Evolutionary conservation across 1,139 yeast genomes (phyloP).

Genomic region (Kodamaea fungicola): DNA sequence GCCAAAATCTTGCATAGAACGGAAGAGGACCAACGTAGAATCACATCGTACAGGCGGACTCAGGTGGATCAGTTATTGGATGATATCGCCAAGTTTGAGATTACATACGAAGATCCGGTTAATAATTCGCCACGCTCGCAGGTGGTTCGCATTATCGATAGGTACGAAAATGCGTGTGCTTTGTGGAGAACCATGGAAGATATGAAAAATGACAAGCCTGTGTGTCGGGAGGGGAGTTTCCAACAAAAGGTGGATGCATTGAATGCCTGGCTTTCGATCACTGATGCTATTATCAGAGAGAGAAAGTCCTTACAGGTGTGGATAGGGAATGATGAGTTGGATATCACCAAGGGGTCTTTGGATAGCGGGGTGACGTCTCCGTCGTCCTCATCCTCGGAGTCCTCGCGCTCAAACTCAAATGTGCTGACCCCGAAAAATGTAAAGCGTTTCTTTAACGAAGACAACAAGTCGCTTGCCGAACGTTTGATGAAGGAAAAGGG

Average conservation of each 20-base stretch:
- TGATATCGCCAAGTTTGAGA: conserved; percentile 63
- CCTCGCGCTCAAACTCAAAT: conserved; percentile 29
- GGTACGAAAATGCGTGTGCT: conserved; percentile 67
- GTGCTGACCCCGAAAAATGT: conserved; percentile 24
- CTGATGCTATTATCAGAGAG: conserved; percentile 65
- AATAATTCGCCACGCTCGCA: conserved; percentile 38
- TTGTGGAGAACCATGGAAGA: conserved; percentile 80
- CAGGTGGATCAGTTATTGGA: conserved; percentile 72
- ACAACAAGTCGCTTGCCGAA: conserved; percentile 73
- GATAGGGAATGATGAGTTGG: conserved; percentile 82
- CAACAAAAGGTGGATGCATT: conserved; percentile 69
- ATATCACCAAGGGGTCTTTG: conserved; percentile 42
- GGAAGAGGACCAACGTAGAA: conserved; percentile 72
- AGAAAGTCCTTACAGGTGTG: conserved; percentile 53
- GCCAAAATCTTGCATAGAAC: conserved; percentile 83
- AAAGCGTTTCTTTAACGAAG: conserved; percentile 52
- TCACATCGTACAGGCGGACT: conserved; percentile 69
- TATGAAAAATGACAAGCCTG: conserved; percentile 76
- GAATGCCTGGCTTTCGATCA: conserved; percentile 79
- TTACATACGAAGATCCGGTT: conserved; percentile 36
- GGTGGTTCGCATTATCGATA: conserved; percentile 55
- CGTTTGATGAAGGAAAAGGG: conserved; percentile 83
- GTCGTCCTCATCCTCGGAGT: conserved; percentile 12
- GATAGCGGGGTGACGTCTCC: conserved; percentile 13
- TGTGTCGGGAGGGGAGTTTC: conserved; percentile 64